Evolutionary conservation across 208 protist species (phyloP).

Genomic region (Jaenimonas drosophilae): DNA sequence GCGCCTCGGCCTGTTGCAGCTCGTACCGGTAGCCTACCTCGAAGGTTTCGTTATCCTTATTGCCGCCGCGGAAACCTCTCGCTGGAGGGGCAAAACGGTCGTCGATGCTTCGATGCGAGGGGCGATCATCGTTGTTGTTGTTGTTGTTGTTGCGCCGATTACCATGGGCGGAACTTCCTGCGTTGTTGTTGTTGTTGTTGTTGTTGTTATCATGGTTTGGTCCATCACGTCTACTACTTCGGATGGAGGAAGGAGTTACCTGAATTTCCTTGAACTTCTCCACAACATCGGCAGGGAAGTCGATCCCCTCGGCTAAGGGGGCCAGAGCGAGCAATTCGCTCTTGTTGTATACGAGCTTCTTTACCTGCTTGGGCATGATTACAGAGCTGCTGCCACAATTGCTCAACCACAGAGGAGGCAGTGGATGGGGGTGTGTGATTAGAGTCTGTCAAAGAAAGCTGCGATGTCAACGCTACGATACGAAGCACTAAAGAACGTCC

Average conservation of each 20-base stretch:
- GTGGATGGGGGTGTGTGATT: no score
- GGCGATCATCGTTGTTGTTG: conserved; percentile 1
- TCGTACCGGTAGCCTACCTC: conserved; percentile 80
- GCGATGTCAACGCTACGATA: no score
- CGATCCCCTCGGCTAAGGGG: conserved; percentile 11
- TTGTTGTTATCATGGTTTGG: conserved; percentile 2
- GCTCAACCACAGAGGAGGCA: no score
- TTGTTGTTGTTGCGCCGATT: conserved; percentile 6
- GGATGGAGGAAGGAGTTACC: no score
- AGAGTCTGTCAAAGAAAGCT: no score
- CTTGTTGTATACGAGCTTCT: conserved; percentile 42
- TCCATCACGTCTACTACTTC: background rate
- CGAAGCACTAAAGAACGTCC: no score
- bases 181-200: no score
- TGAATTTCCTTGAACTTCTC: conserved; percentile 71
- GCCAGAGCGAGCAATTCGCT: conserved; percentile 47
- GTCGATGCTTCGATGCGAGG: conserved; percentile 6
- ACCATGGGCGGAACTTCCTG: no score
- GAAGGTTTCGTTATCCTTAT: conserved; percentile 73
- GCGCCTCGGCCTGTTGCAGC: conserved; percentile 55
- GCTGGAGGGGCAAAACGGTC: conserved; percentile 57
- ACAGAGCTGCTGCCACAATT: no score
- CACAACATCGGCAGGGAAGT: conserved; percentile 19
- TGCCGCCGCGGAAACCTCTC: conserved; percentile 31
- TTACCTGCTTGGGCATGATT: no score